phyloP scores from a whole-genome alignment of 768 basidiomycete species.

The Rhodotorula kratochvilovae region DNA sequence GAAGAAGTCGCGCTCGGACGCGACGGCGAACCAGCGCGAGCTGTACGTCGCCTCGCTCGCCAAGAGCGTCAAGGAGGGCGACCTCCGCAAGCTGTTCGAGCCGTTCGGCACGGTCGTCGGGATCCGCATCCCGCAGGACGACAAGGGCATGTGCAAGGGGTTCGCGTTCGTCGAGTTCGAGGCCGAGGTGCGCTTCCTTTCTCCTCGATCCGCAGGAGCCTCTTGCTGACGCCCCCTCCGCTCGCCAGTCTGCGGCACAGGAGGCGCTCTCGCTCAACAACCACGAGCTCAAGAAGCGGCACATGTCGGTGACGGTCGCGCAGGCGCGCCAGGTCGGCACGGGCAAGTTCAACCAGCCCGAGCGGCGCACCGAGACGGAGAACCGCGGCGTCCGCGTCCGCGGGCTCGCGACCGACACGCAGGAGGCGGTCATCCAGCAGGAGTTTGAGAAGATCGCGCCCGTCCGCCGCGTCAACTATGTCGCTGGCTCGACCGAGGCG shows the following conservation, averaged over 20 bases:
- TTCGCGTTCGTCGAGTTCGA: constrained; percentile 92
- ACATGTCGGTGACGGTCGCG: constrained; percentile 79
- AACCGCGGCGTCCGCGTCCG: constrained; percentile 71
- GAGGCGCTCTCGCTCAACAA: constrained; percentile 76
- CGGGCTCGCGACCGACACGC: constrained; percentile 68
- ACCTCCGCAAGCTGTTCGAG: constrained; percentile 72
- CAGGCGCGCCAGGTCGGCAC: constrained; percentile 63
- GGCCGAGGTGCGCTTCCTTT: constrained; percentile 57
- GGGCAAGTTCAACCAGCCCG: constrained; percentile 53
- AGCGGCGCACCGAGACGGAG: constrained; percentile 56
- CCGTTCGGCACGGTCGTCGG: constrained; percentile 78
- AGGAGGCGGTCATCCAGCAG: constrained; percentile 91
- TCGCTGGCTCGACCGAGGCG: constrained; percentile 60
- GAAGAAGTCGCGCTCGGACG: constrained; percentile 84
- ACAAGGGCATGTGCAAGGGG: constrained; percentile 67
- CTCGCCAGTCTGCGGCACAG: constrained; percentile 60
- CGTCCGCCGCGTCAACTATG: constrained; percentile 66
- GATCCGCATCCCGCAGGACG: constrained; percentile 70
- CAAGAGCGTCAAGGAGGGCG: constrained; percentile 68
- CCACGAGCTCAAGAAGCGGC: constrained; percentile 78
- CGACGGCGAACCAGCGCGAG: constrained; percentile 74
- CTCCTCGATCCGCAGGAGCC: background rate
- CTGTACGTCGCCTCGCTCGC: constrained; percentile 83
- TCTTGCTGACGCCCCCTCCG: background rate
- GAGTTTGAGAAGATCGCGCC: constrained; percentile 68